Conservation (phyloP, 192 early-diverging fungal genomes). For the Obelidium mucronatum region DNA sequence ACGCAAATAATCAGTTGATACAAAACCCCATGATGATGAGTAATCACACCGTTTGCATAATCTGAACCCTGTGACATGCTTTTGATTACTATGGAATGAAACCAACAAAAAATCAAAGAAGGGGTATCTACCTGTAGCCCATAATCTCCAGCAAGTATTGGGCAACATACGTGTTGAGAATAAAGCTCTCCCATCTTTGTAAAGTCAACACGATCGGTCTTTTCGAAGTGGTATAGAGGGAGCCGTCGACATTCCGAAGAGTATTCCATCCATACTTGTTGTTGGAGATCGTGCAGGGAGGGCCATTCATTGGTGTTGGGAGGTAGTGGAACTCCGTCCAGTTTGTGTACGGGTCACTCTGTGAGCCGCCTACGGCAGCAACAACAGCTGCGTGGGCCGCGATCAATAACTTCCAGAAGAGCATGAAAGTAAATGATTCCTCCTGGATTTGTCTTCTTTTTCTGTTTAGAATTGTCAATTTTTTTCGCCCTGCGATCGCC, state of each 20-base stretch:
- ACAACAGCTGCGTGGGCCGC: no score
- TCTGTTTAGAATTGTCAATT: no score
- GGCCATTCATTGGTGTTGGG: neutral
- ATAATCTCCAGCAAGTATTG: constrained; percentile 27
- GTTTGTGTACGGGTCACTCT: constrained; percentile 7
- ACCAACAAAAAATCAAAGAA: neutral
- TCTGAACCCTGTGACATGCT: neutral
- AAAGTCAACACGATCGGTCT: constrained; percentile 6
- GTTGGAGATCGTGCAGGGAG: constrained; percentile 11
- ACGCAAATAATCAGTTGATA: neutral
- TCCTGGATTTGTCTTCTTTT: no score
- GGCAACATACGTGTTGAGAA: constrained; percentile 12
- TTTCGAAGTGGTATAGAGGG: neutral
- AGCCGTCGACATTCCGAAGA: constrained; percentile 6
- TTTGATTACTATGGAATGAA: no score
- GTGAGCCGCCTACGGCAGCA: no score
- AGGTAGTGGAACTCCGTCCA: neutral
- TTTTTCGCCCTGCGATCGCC: no score
- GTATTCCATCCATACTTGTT: constrained; percentile 23
- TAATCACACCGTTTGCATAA: constrained; percentile 4
- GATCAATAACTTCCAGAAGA: no score
- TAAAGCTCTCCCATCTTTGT: constrained; percentile 17
- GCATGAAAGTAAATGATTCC: no score
- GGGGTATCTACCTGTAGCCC: constrained; percentile 16
- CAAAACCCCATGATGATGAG: neutral